Evolutionary conservation across 2,329 filamentous ascomycete species (phyloP), one percentile per base, ranked within the genome.

Genomic region (Monosporascus sp.): DNA sequence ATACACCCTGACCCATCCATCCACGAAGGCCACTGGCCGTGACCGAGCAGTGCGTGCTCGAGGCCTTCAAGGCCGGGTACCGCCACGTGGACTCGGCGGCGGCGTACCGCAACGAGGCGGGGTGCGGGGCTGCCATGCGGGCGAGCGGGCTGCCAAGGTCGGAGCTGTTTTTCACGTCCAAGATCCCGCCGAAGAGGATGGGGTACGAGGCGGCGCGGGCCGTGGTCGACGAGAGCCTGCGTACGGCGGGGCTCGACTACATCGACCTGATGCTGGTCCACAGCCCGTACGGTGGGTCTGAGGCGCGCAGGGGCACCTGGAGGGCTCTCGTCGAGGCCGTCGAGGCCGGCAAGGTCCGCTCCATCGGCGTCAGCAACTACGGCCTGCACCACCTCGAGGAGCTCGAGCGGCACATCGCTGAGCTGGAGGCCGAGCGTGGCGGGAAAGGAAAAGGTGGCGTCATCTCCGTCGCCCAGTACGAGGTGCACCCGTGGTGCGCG

Each of bases 401-500:
- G 67, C 71, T 86, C 31, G 78, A 84, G 67, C 65, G 64, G 52
- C 78, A 84, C 68, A 85, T 84, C 54, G 73, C 72, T 51, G 81
- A 86, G 67, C 78, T 86, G 0, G 86, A 88, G 63, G 65, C 68
- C 18, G 81, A 83, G 68, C 78, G 80, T 44, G 78, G 84, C 46
- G 83, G 82, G 1, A 72, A 75, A 53, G 86, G 85, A 9, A 85
- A 83, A 60, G 85, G 82, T 45, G 89, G 89, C 24, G 75, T 89
- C 41, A 80, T 96, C 64, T 88, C 86, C 56, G 88, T 96, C 38
- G 91, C 90, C 41, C 92, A 96, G 72, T 91, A 88, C 71, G 92
- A 97, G 72, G 74, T 97, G 11, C 92, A 97, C 70, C 92, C 92
- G 1, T 97, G 91, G 91, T 82, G 91, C 43, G 78, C 85, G 8